Evolutionary conservation across 306 rosid genomes (phyloP).

Genomic region (Dalbergia oliveri): DNA sequence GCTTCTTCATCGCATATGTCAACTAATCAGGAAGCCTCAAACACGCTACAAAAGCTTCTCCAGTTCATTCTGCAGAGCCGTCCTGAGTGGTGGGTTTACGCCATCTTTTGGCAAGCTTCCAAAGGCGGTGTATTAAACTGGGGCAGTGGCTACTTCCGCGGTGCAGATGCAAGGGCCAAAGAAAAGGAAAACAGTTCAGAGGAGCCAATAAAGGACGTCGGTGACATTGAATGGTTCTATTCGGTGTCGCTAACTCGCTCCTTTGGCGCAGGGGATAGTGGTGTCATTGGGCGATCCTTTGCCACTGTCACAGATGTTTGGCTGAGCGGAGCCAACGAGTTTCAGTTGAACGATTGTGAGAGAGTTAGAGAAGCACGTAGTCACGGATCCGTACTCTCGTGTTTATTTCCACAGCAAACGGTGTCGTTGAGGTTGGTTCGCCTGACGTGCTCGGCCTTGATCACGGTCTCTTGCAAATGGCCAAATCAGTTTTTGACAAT

Average conservation of each 20-base stretch:
- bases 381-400: conserved; percentile 55
- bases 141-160: conserved; percentile 54
- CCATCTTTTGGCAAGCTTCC: conserved; percentile 64
- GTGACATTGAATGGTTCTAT: conserved; percentile 53
- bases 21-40: neutral
- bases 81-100: conserved; percentile 64
- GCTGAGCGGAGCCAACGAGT: conserved; percentile 48
- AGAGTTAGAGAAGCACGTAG: conserved; percentile 57
- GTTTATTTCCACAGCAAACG: conserved; percentile 47
- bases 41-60: conserved; percentile 54
- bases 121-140: conserved; percentile 48
- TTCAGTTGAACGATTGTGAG: conserved; percentile 49
- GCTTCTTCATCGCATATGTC: conserved; percentile 30
- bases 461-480: conserved; percentile 44
- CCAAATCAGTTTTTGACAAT: conserved; percentile 44
- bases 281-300: conserved; percentile 46
- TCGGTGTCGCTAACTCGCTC: conserved; percentile 37
- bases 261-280: conserved; percentile 14
- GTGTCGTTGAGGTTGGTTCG: conserved; percentile 63
- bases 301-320: conserved; percentile 51
- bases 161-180: neutral
- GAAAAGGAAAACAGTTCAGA: too few species aligned
- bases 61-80: conserved; percentile 52
- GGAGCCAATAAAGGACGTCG: neutral
- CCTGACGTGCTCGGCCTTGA: conserved; percentile 43